A percentile compares a stretch with the other conserved stretches of the same genome.
These are phyloP conservation scores for Beauveria medogensis DNA, from an alignment of 2,329 filamentous ascomycete genomes.

Conservation along the genomic window DNA sequence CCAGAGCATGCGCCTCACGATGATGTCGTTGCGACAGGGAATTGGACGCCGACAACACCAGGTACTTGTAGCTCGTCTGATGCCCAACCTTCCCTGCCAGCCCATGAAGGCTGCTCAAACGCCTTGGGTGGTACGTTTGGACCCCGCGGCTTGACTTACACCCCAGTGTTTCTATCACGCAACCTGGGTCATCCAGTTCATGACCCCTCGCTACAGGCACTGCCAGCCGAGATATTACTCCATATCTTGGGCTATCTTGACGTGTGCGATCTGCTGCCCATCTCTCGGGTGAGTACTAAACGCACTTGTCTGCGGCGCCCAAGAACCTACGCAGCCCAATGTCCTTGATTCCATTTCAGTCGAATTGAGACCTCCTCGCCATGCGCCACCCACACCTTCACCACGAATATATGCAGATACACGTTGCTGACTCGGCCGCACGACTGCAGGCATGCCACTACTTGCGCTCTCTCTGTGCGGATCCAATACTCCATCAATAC, in stretches of 20 bases:
- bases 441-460: conserved; percentile 48
- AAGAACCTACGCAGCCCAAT: conserved; percentile 1
- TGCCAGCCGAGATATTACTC: conserved; percentile 50
- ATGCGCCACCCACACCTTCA: background rate
- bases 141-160: conserved; percentile 5
- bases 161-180: conserved; percentile 6
- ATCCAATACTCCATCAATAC: conserved; percentile 56
- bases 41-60: background rate
- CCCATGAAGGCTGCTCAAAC: background rate
- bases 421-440: conserved; percentile 7
- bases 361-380: conserved; percentile 1
- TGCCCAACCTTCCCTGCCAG: conserved; percentile 10
- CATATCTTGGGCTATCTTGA: conserved; percentile 49
- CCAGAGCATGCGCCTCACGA: background rate
- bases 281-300: conserved; percentile 43
- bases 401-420: background rate
- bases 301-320: background rate
- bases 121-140: background rate
- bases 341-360: background rate
- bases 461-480: conserved; percentile 52
- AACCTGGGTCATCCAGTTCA: background rate
- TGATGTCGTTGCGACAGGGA: conserved; percentile 1
- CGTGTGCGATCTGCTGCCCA: conserved; percentile 46
- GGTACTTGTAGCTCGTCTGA: conserved; percentile 2
- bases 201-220: conserved; percentile 10